Percentiles rank a stretch among this genome's conserved stretches.
These are phyloP conservation scores for Lachnellula arida DNA, from an alignment of 2,329 filamentous ascomycete species.

Conservation along the genomic window DNA sequence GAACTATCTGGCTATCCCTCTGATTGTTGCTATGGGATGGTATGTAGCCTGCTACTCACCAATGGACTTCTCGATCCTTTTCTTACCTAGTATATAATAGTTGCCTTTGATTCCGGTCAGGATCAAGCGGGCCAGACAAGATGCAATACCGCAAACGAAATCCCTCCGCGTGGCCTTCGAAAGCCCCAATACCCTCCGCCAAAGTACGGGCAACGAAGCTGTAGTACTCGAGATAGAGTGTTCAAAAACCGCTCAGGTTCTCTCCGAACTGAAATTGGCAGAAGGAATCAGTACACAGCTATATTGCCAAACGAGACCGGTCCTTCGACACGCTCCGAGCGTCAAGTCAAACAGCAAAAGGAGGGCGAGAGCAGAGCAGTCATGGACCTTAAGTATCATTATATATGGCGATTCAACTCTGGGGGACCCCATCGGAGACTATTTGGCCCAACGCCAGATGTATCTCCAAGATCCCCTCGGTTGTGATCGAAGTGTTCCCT, in stretches of 20 bases:
- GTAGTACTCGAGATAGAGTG: background rate
- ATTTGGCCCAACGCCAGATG: constrained; percentile 4
- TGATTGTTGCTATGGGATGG: background rate
- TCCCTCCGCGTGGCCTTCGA: background rate
- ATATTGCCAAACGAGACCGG: constrained; percentile 10
- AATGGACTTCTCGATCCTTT: too few relatives aligned
- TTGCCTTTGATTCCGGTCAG: too few relatives aligned
- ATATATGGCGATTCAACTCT: constrained; percentile 5
- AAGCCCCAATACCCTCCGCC: background rate
- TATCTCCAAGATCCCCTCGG: constrained; percentile 16
- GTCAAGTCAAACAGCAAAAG: background rate
- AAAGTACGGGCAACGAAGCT: background rate
- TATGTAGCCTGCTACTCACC: background rate
- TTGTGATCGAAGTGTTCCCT: constrained; percentile 7
- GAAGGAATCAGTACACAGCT: constrained; percentile 4
- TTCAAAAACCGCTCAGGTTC: background rate
- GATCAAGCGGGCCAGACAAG: background rate
- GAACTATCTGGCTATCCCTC: background rate
- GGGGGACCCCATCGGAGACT: constrained; percentile 8
- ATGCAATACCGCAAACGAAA: background rate
- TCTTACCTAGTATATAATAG: too few relatives aligned
- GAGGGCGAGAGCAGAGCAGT: background rate
- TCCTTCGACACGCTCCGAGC: background rate
- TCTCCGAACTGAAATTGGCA: background rate
- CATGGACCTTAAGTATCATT: constrained; percentile 10